Conservation (phyloP, 352 stramenopile genomes). For the Globisporangium polare region DNA sequence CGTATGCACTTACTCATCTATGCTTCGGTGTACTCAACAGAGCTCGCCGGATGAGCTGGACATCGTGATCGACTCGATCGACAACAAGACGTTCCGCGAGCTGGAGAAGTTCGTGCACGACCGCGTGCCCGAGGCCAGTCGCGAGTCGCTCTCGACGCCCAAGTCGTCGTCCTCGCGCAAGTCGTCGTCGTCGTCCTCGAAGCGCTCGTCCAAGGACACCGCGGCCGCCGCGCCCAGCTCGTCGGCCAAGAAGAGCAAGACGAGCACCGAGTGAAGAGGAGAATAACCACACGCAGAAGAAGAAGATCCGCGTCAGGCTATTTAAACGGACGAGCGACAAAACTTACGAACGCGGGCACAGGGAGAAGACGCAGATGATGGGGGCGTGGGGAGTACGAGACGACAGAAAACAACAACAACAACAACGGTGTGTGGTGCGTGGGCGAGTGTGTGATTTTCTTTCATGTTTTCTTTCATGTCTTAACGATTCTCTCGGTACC, state of each 20-base stretch:
- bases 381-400: no score
- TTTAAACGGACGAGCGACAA: slow-evolving; percentile 12
- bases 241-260: slow-evolving; percentile 67
- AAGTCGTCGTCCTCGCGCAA: slow-evolving; percentile 54
- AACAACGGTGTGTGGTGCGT: no score
- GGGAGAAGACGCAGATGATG: no score
- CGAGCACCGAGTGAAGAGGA: slow-evolving; percentile 30
- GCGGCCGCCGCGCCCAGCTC: slow-evolving; percentile 4
- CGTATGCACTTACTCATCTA: no score
- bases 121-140: slow-evolving; percentile 63
- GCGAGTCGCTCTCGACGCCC: slow-evolving; percentile 54
- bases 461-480: no score
- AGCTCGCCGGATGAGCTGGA: slow-evolving; percentile 85
- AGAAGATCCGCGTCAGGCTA: slow-evolving; percentile 3
- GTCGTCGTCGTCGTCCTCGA: slow-evolving; percentile 19
- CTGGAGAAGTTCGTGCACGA: slow-evolving; percentile 78
- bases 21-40: slow-evolving; percentile 16
- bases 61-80: slow-evolving; percentile 86
- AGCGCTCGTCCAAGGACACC: slow-evolving; percentile 31
- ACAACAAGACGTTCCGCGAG: slow-evolving; percentile 86
- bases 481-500: no score
- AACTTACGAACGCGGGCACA: neutral
- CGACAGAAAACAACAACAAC: no score
- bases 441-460: no score
- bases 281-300: neutral